Evolutionary conservation across 148 eudicot species (phyloP).

Genomic region (Nyssa sinensis): DNA sequence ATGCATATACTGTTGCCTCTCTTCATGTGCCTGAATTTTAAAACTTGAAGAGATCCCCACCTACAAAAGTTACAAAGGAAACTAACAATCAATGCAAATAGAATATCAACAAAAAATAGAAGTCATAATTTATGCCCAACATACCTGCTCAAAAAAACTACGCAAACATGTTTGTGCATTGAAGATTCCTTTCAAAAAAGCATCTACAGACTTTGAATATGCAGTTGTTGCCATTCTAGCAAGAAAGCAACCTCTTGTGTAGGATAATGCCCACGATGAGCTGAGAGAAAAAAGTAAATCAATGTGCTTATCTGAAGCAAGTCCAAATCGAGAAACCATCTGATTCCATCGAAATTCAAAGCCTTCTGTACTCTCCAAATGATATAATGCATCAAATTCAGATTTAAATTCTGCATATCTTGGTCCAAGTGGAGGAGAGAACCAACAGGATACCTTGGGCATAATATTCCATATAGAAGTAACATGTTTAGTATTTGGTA

Average conservation of each 20-base stretch:
- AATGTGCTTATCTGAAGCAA: slow-evolving; percentile 29
- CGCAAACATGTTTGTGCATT: slow-evolving; percentile 30
- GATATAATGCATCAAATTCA: slow-evolving; percentile 27
- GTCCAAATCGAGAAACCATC: slow-evolving; percentile 30
- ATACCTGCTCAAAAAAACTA: slow-evolving; percentile 31
- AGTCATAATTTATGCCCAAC: not conserved
- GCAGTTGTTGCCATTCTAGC: slow-evolving; percentile 29
- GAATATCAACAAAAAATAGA: not conserved
- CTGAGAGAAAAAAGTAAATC: slow-evolving; percentile 25
- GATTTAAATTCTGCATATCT: slow-evolving; percentile 33
- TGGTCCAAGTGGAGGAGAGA: slow-evolving; percentile 31
- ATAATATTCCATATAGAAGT: slow-evolving; percentile 32
- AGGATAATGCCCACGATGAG: slow-evolving; percentile 32
- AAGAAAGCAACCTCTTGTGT: slow-evolving; percentile 25
- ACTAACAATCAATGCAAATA: not conserved
- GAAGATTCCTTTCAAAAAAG: slow-evolving; percentile 25
- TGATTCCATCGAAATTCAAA: slow-evolving; percentile 37
- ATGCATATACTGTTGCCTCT: slow-evolving; percentile 24
- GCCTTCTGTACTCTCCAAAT: slow-evolving; percentile 26
- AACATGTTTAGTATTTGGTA: slow-evolving; percentile 37
- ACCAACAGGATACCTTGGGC: slow-evolving; percentile 42
- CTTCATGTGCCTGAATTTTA: slow-evolving; percentile 23
- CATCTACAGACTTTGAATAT: slow-evolving; percentile 29
- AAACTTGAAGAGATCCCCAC: slow-evolving; percentile 18
- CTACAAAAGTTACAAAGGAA: slow-evolving; percentile 19